phyloP scores from a whole-genome alignment of 1,284 basidiomycete genomes.

The Puccinia novopanici region DNA sequence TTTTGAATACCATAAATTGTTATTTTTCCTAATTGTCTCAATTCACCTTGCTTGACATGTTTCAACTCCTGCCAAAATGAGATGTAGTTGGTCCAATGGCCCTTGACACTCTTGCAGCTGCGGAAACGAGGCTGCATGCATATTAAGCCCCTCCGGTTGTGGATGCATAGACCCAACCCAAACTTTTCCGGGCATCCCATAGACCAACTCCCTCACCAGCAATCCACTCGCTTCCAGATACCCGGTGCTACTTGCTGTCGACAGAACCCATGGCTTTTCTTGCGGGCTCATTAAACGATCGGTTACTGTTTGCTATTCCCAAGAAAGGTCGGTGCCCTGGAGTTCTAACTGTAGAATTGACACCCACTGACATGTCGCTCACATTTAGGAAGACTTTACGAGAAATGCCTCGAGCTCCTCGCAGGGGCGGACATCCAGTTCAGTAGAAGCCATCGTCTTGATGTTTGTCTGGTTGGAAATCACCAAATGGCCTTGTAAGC shows the following conservation, averaged over 20 bases:
- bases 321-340: conserved; percentile 76
- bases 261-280: conserved; percentile 59
- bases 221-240: neutral
- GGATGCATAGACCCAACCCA: neutral
- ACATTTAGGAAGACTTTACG: conserved; percentile 76
- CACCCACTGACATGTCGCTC: neutral
- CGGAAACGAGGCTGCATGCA: neutral
- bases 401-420: conserved; percentile 84
- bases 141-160: neutral
- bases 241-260: neutral
- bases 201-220: too few relatives aligned
- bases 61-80: too few relatives aligned
- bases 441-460: conserved; percentile 61
- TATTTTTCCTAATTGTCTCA: too few relatives aligned
- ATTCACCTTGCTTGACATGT: too few relatives aligned
- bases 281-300: conserved; percentile 66
- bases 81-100: too few relatives aligned
- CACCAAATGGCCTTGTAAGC: conserved; percentile 31
- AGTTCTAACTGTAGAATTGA: conserved; percentile 28
- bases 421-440: conserved; percentile 95
- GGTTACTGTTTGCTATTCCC: conserved; percentile 90
- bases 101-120: too few relatives aligned
- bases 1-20: too few relatives aligned
- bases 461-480: conserved; percentile 7
- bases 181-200: too few relatives aligned